A percentile compares a stretch with the other conserved stretches of the same genome.
phyloP scores from a whole-genome alignment of 2,329 filamentous ascomycete genomes.

The Gliomastix tumulicola region DNA sequence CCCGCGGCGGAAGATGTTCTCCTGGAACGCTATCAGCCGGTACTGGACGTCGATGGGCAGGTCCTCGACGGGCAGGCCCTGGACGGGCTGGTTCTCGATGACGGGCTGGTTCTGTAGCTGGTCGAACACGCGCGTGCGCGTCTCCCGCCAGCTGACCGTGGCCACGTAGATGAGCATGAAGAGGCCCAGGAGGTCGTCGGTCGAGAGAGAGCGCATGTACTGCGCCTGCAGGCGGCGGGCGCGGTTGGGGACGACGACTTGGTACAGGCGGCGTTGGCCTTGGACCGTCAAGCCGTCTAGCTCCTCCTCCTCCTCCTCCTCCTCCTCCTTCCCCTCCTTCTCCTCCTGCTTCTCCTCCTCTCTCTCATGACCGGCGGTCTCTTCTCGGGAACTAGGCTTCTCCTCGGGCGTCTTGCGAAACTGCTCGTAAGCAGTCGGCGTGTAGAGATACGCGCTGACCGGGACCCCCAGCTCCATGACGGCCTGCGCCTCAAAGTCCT shows the following conservation, averaged over 20 bases:
- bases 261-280: too few species aligned
- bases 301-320: too few species aligned
- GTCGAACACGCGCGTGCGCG: not conserved
- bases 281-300: too few species aligned
- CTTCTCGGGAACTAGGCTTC: too few species aligned
- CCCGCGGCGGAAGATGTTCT: not conserved
- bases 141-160: not conserved
- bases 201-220: not conserved
- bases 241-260: not conserved
- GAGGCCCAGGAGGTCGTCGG: not conserved
- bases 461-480: not conserved
- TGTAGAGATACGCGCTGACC: not conserved
- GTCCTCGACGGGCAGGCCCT: not conserved
- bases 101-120: too few species aligned
- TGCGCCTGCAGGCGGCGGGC: not conserved
- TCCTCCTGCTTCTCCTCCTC: too few species aligned
- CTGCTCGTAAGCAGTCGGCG: too few species aligned
- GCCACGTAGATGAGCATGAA: not conserved
- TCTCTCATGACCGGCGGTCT: too few species aligned
- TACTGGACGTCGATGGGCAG: not conserved
- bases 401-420: too few species aligned
- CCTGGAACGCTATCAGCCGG: not conserved
- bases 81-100: not conserved
- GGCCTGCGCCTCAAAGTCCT: constrained; percentile 1
- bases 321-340: too few species aligned